Percentiles rank a stretch among this genome's conserved stretches.
phyloP scores from a whole-genome alignment of 2,329 filamentous ascomycete genomes.

The Monilinia fructicola region DNA sequence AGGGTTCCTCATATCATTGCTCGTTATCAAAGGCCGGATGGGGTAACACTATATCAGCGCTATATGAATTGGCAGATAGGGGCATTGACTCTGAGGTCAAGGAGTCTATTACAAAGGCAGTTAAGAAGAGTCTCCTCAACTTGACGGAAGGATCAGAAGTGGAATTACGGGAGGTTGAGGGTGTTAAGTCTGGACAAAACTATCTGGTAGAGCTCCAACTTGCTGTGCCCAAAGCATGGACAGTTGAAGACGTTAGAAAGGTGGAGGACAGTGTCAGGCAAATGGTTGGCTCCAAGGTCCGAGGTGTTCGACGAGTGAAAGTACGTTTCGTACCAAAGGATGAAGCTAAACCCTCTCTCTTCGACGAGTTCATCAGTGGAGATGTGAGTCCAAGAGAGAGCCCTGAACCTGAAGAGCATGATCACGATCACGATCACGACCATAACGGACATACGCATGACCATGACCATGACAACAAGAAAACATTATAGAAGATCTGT shows the following conservation, averaged over 20 bases:
- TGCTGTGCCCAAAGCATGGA: constrained; percentile 74
- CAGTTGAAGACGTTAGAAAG: constrained; percentile 65
- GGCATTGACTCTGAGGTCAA: constrained; percentile 84
- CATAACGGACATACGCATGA: constrained; percentile 46
- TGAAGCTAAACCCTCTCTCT: constrained; percentile 55
- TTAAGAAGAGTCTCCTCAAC: constrained; percentile 56
- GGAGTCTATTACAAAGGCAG: constrained; percentile 65
- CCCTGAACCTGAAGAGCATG: constrained; percentile 60
- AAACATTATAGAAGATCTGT: constrained; percentile 34
- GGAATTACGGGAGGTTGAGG: constrained; percentile 75
- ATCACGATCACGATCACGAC: constrained; percentile 47
- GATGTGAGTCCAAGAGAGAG: constrained; percentile 57
- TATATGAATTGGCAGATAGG: constrained; percentile 89
- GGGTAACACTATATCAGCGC: constrained; percentile 76
- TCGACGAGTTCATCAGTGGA: constrained; percentile 76
- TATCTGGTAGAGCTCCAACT: constrained; percentile 90
- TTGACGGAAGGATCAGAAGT: constrained; percentile 57
- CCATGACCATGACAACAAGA: constrained; percentile 37
- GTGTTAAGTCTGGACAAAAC: constrained; percentile 95
- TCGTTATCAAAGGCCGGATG: constrained; percentile 91
- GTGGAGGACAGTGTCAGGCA: constrained; percentile 75
- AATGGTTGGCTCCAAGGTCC: constrained; percentile 71
- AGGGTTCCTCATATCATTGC: constrained; percentile 84
- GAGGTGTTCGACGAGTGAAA: constrained; percentile 79
- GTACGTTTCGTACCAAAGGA: constrained; percentile 79